These are phyloP conservation scores for Vicia sativa DNA, from an alignment of 306 rosid species.

Conservation along the genomic window DNA sequence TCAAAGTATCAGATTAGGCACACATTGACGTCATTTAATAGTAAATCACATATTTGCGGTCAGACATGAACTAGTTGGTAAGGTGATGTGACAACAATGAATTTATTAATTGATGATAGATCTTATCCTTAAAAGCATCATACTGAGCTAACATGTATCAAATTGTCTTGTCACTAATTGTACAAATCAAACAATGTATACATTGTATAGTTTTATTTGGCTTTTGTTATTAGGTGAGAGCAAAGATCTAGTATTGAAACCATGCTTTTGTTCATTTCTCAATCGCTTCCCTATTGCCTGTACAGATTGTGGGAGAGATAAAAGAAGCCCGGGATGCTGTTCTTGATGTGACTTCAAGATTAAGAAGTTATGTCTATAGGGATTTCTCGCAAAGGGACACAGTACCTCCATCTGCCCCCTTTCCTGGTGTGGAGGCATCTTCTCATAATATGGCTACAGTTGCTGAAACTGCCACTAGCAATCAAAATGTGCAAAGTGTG, in stretches of 20 bases:
- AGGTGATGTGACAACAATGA: too few relatives aligned
- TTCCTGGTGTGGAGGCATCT: constrained; percentile 54
- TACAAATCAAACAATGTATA: constrained; percentile 6
- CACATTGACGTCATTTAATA: too few relatives aligned
- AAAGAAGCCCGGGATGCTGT: constrained; percentile 90
- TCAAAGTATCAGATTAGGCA: too few relatives aligned
- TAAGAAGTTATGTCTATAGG: constrained; percentile 73
- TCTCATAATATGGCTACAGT: constrained; percentile 48
- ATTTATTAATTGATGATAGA: background rate
- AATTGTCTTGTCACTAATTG: constrained; percentile 21
- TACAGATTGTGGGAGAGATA: constrained; percentile 91
- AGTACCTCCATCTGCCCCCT: constrained; percentile 52
- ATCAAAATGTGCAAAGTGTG: constrained; percentile 60
- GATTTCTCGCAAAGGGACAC: constrained; percentile 73
- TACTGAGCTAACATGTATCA: background rate
- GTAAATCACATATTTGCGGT: too few relatives aligned
- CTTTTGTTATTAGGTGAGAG: constrained; percentile 21
- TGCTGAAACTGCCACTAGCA: constrained; percentile 52
- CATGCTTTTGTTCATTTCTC: constrained; percentile 37
- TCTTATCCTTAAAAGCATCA: constrained; percentile 37
- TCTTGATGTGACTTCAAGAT: constrained; percentile 90
- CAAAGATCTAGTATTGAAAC: constrained; percentile 30
- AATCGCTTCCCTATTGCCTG: constrained; percentile 30
- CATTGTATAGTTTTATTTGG: constrained; percentile 23
- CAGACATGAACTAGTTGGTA: too few relatives aligned